phyloP scores from a whole-genome alignment of 306 rosid species.

The Dryas octopetala region DNA sequence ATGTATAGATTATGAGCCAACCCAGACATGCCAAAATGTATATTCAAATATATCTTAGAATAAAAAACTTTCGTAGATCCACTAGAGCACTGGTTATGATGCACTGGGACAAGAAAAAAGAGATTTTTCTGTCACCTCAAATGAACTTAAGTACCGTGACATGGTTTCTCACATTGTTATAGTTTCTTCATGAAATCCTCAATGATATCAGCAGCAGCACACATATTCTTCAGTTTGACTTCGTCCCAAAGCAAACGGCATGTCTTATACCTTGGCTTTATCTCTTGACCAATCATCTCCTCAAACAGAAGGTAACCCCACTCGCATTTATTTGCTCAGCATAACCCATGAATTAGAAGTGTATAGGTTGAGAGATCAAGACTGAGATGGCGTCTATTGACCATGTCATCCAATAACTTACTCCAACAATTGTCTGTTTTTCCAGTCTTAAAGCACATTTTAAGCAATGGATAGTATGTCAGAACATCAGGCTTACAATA shows the following conservation, averaged over 20 bases:
- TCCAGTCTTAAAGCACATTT: slow-evolving; percentile 64
- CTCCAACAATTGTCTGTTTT: slow-evolving; percentile 36
- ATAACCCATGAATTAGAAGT: slow-evolving; percentile 76
- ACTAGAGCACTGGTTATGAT: too few relatives aligned
- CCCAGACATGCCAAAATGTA: too few relatives aligned
- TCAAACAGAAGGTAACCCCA: slow-evolving; percentile 65
- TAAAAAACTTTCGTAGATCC: too few relatives aligned
- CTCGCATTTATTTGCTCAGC: slow-evolving; percentile 61
- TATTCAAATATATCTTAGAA: too few relatives aligned
- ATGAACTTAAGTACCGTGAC: background rate
- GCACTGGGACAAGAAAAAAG: too few relatives aligned
- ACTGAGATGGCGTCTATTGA: slow-evolving; percentile 60
- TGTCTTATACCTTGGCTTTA: slow-evolving; percentile 64
- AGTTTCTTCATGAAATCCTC: slow-evolving; percentile 67
- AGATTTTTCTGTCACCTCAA: background rate
- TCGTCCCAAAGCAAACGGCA: slow-evolving; percentile 72
- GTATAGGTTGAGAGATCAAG: slow-evolving; percentile 76
- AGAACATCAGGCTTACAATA: slow-evolving; percentile 78
- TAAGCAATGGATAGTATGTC: slow-evolving; percentile 81
- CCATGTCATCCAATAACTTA: slow-evolving; percentile 66
- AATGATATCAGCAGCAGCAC: slow-evolving; percentile 61
- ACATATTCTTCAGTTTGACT: slow-evolving; percentile 58
- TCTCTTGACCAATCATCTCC: slow-evolving; percentile 70
- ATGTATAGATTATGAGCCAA: too few relatives aligned
- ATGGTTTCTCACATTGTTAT: slow-evolving; percentile 7